A percentile compares a stretch with the other conserved stretches of the same genome.
These are phyloP conservation scores for Rhodotorula taiwanensis DNA, from an alignment of 768 basidiomycete species.

Conservation along the genomic window DNA sequence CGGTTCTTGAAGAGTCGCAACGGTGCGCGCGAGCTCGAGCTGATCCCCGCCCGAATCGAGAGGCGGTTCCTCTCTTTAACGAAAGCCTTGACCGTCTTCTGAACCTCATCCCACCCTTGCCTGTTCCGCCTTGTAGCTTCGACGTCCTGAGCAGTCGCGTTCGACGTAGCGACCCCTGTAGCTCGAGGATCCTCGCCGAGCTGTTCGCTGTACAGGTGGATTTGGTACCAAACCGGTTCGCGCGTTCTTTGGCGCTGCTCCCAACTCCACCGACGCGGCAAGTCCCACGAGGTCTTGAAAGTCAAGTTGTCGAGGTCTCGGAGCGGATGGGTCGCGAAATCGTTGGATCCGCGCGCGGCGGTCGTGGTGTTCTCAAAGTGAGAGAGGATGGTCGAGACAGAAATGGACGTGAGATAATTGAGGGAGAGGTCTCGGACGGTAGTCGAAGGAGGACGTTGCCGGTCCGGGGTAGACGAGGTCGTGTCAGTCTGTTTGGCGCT, in stretches of 20 bases:
- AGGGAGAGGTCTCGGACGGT: background rate
- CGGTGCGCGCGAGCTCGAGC: background rate
- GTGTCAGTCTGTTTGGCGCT: too few species aligned
- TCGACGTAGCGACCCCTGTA: too few species aligned
- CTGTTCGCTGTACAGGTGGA: background rate
- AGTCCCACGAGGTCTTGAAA: background rate
- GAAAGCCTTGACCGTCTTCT: background rate
- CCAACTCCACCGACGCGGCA: background rate
- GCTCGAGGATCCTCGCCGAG: background rate
- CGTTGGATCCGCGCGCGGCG: background rate
- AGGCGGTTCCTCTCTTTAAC: background rate
- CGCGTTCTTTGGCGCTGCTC: background rate
- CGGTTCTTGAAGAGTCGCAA: conserved; percentile 10
- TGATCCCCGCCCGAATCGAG: background rate
- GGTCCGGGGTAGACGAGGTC: too few species aligned
- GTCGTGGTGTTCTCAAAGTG: background rate
- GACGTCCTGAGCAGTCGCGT: too few species aligned
- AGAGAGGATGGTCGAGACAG: conserved; percentile 1
- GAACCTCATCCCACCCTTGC: background rate
- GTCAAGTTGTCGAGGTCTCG: background rate
- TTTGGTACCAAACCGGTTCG: background rate
- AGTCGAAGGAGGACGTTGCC: background rate
- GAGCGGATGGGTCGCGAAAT: background rate
- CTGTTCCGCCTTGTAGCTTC: too few species aligned
- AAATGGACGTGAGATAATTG: background rate